Conservation (phyloP, 331 rosid genomes). For the Quercus tomentella region DNA sequence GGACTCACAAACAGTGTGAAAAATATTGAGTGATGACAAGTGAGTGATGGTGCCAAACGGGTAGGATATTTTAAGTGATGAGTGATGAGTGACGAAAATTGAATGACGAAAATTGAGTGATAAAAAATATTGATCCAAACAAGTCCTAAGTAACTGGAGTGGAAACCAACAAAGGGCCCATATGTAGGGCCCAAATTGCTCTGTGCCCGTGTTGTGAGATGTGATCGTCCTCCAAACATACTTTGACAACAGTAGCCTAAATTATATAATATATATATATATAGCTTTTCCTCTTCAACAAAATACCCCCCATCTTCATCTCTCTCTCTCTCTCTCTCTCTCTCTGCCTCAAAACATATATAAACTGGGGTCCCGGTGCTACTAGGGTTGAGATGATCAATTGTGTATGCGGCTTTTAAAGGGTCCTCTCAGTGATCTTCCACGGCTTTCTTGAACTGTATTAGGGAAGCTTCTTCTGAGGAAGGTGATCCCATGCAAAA, state of each 20-base stretch:
- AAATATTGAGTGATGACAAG: too few relatives aligned
- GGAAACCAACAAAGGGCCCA: background rate
- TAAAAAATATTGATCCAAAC: too few relatives aligned
- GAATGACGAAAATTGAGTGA: too few relatives aligned
- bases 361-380: background rate
- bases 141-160: too few relatives aligned
- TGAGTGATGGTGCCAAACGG: too few relatives aligned
- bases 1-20: too few relatives aligned
- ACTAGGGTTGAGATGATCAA: background rate
- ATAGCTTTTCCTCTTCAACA: background rate
- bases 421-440: slow-evolving; percentile 47
- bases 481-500: slow-evolving; percentile 6
- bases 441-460: slow-evolving; percentile 77
- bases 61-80: too few relatives aligned
- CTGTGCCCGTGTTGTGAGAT: background rate
- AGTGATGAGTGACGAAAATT: too few relatives aligned
- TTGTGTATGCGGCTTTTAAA: background rate
- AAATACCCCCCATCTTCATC: background rate
- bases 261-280: too few relatives aligned
- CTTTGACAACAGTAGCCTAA: background rate
- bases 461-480: background rate
- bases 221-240: background rate
- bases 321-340: background rate
- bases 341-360: background rate
- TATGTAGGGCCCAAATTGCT: slow-evolving; percentile 16